Base-by-base conservation (phyloP, 495 filamentous ascomycete genomes). In the Trichodelitschia bisporula region DNA sequence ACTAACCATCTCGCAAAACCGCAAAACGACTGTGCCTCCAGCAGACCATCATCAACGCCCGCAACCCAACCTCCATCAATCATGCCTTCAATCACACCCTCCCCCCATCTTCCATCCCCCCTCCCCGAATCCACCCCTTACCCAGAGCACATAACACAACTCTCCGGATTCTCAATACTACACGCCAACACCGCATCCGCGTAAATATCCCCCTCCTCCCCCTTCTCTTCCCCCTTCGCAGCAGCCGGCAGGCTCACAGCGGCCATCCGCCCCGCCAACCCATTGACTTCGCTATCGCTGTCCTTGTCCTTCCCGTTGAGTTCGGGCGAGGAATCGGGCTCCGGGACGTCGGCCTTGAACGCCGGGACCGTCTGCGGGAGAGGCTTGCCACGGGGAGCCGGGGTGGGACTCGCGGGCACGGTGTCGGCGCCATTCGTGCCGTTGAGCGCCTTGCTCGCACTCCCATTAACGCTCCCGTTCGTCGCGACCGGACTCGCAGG, bases 101-200 rank as follows among this genome's bases (percentile, higher is more conserved):
- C n/a, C n/a, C n/a, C n/a, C n/a, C n/a, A n/a, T n/a, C n/a, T n/a
- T n/a, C n/a, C n/a, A n/a, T n/a, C n/a, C n/a, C n/a, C n/a, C n/a
- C n/a, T n/a, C n/a, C n/a, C n/a, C n/a, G n/a, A n/a, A n/a, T n/a
- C n/a, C n/a, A n/a, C n/a, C n/a, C n/a, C n/a, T n/a, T 54, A 78
- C 44, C 77, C 77, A 55, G 74, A 79, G 66, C 80, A 91, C 80
- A 90, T 90, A 0, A 83, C 39, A 50, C 80, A 91, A 14, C 63
- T 61, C 49, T 91, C 80, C 43, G 69, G 73, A 60, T 91, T 84
- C 54, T 91, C 76, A 45, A 91, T 90, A 56, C 77, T 76, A 41
- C 86, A 97, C 48, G 69, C 63, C 49, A 97, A 58, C 16, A 79
- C 83, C 33, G 77, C 73, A 41, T 92, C 74, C 2, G 80, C 78